Percentiles rank a stretch among this genome's conserved stretches.
Evolutionary conservation across 441 rosid species (phyloP).

Genomic region (Syzygium syzygioides): DNA sequence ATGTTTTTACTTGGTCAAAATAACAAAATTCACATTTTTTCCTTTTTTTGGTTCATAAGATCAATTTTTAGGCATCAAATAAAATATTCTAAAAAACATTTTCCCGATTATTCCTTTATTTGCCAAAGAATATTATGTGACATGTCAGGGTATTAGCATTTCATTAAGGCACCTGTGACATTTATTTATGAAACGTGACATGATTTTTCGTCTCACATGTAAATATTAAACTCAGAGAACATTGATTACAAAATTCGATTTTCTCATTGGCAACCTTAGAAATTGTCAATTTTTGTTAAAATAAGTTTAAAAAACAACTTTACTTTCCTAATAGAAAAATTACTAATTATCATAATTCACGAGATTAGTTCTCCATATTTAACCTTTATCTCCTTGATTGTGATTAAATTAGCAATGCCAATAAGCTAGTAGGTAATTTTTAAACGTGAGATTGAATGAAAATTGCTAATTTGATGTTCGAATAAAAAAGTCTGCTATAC

Average conservation of each 20-base stretch:
- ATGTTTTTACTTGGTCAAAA: too few species aligned
- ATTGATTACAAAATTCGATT: not conserved
- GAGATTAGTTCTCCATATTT: not conserved
- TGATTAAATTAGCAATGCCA: not conserved
- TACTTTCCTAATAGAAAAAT: not conserved
- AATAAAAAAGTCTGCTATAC: not conserved
- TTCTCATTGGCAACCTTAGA: not conserved
- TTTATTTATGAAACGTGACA: not conserved
- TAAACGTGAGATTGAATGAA: not conserved
- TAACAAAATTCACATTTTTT: too few species aligned
- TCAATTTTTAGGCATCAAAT: not conserved
- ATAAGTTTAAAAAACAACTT: not conserved
- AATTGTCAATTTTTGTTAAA: not conserved
- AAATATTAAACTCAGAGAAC: not conserved
- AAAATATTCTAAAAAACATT: not conserved
- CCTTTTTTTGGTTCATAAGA: not conserved
- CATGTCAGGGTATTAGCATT: not conserved
- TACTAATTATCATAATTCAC: not conserved
- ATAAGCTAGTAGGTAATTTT: not conserved
- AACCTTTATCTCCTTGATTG: not conserved
- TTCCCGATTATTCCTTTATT: not conserved
- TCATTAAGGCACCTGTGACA: not conserved
- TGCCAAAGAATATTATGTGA: fast-evolving
- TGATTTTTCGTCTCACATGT: not conserved
- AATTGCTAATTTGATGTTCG: not conserved